Conservation (phyloP, 2,329 filamentous ascomycete genomes). For the Clarireedia monteithiana region DNA sequence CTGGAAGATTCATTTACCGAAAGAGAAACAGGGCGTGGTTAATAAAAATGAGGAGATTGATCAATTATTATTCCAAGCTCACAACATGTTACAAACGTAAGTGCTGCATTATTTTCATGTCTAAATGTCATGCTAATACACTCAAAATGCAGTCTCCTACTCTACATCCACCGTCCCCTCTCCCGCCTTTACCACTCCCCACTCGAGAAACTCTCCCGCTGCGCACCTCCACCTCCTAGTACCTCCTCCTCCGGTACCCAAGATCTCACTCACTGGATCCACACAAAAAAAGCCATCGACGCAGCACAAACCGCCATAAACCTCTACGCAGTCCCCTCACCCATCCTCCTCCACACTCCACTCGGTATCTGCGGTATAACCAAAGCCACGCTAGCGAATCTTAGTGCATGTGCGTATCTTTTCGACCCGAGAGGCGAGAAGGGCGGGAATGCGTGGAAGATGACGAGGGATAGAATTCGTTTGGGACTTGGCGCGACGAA, state of each 20-base stretch:
- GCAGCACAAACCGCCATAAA: constrained; percentile 49
- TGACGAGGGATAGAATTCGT: constrained; percentile 44
- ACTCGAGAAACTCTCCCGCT: constrained; percentile 16
- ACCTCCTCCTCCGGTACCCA: constrained; percentile 5
- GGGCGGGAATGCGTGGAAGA: constrained; percentile 31
- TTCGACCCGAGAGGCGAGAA: constrained; percentile 22
- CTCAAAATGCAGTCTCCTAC: constrained; percentile 10
- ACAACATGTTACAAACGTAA: constrained; percentile 32
- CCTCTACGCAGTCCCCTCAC: constrained; percentile 46
- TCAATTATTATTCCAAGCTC: constrained; percentile 32
- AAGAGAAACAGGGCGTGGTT: constrained; percentile 34
- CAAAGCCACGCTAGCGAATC: constrained; percentile 48
- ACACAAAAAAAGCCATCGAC: constrained; percentile 53
- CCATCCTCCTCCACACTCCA: constrained; percentile 47
- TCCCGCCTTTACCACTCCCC: constrained; percentile 20
- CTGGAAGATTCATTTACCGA: constrained; percentile 33
- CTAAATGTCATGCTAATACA: neutral
- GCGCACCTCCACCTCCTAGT: constrained; percentile 14
- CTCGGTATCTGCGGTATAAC: constrained; percentile 50
- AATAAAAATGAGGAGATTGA: constrained; percentile 32
- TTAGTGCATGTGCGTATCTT: constrained; percentile 50
- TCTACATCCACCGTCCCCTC: constrained; percentile 22
- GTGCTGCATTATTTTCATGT: constrained; percentile 8
- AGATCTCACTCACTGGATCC: constrained; percentile 25
- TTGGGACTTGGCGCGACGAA: constrained; percentile 53